These are phyloP conservation scores for Epichloe gansuensis DNA, from an alignment of 2,329 filamentous ascomycete genomes.

Conservation along the genomic window DNA sequence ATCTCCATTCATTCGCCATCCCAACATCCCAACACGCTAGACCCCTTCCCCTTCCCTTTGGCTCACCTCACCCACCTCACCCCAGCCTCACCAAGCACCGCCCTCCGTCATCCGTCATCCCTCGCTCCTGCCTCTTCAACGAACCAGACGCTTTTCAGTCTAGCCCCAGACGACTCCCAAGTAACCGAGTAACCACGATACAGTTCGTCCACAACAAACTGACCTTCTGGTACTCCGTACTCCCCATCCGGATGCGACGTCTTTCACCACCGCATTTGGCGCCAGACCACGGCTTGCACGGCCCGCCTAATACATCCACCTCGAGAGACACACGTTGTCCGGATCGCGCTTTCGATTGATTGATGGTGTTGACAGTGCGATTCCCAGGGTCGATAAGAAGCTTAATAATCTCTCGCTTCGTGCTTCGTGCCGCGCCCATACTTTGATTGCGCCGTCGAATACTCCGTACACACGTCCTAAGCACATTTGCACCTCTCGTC, in stretches of 20 bases:
- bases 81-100: not conserved
- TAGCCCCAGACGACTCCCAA: not conserved
- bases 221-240: not conserved
- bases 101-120: not conserved
- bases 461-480: too few relatives aligned
- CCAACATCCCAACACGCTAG: not conserved
- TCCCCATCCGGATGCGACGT: not conserved
- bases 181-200: not conserved
- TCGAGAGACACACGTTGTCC: not conserved
- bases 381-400: not conserved
- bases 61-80: not conserved
- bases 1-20: too few relatives aligned
- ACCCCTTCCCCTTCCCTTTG: not conserved
- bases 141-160: not conserved
- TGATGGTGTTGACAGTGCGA: not conserved
- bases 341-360: conserved; percentile 1
- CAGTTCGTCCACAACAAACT: not conserved
- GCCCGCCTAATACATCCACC: not conserved
- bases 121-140: too few relatives aligned
- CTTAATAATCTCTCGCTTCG: not conserved
- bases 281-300: not conserved
- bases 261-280: not conserved
- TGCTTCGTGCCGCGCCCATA: not conserved
- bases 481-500: not conserved
- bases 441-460: not conserved